Base-by-base conservation (phyloP, 768 basidiomycete genomes). In the Psilocybe azurescens region DNA sequence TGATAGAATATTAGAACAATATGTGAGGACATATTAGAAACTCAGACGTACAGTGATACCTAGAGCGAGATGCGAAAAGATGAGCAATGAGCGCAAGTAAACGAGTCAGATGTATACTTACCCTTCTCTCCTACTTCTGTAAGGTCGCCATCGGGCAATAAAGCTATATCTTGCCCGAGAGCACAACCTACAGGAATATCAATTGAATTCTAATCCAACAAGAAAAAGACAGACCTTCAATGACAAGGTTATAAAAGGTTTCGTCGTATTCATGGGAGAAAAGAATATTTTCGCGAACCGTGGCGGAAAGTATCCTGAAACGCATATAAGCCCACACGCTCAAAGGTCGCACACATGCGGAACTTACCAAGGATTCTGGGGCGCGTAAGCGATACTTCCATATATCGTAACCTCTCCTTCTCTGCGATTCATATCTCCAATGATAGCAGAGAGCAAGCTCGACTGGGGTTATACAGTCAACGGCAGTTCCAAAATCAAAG, bases 261-360 rank as follows among this genome's bases (percentile, higher is more conserved):
- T 91, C 89, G 55, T 98, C 95, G 63, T 90, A 97, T 66, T 88
- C 84, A 73, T 96, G 91, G 9, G 89, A 94, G 77, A 99, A 98
- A 36, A 93, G 70, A 62, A 99, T 98, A 69, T 99, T 99, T 47
- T 95, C 93, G 39, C 90, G 85, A 53, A 98, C 85, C 2, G 92
- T 89, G 0, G 93, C 87, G 1, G 93, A 94, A 74, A 96, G 83
- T 48, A 97, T 87, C 91, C 90, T 91, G 30, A 3, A 10, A 24
- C 14, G 20, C 14, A 29, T n/a, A 39, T 50, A 53, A 24, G 39
- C 16, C n/a, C 28, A 55, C 32, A 67, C 4, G 16, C 47, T 7
- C 11, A 52, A 2, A 38, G 28, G 9, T 48, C 14, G 13, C 20
- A 65, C 11, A 4, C 4, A 4, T 3, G 38, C 6, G n/a, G 28